Evolutionary conservation across 306 rosid genomes (phyloP).

Genomic region (Senna tora): DNA sequence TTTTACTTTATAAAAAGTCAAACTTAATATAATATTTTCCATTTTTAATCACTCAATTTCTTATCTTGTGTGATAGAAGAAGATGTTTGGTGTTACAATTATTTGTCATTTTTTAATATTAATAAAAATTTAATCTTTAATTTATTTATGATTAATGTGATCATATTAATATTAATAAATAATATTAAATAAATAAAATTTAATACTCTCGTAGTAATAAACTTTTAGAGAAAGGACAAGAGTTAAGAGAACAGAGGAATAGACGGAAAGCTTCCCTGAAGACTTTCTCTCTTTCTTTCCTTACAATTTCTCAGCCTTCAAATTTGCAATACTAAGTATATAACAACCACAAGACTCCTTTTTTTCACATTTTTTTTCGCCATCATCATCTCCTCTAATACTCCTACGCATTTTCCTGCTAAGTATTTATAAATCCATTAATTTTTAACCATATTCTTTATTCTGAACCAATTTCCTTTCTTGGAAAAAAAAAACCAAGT

Average conservation of each 20-base stretch:
- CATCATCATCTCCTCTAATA: slow-evolving; percentile 45
- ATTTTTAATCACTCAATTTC: neutral
- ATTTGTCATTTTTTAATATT: too few species aligned
- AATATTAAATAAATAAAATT: too few species aligned
- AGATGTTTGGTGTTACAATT: too few species aligned
- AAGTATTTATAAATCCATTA: slow-evolving; percentile 23
- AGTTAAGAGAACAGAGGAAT: slow-evolving; percentile 23
- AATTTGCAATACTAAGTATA: neutral
- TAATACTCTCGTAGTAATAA: too few species aligned
- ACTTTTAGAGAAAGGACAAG: too few species aligned
- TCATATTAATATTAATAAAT: too few species aligned
- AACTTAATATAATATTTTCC: neutral
- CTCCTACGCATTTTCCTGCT: slow-evolving; percentile 58
- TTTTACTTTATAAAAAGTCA: too few species aligned
- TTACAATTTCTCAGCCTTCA: slow-evolving; percentile 13
- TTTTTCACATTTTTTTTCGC: slow-evolving; percentile 22
- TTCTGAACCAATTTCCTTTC: slow-evolving; percentile 14
- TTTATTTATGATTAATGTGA: too few species aligned
- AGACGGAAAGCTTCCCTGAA: slow-evolving; percentile 19
- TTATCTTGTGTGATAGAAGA: too few species aligned
- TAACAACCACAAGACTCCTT: slow-evolving; percentile 22
- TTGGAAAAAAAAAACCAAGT: neutral
- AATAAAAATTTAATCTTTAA: too few species aligned
- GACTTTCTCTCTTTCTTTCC: slow-evolving; percentile 34
- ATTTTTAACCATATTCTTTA: slow-evolving; percentile 4